Base-by-base conservation (phyloP, 768 basidiomycete genomes). In the Trametes maxima region DNA sequence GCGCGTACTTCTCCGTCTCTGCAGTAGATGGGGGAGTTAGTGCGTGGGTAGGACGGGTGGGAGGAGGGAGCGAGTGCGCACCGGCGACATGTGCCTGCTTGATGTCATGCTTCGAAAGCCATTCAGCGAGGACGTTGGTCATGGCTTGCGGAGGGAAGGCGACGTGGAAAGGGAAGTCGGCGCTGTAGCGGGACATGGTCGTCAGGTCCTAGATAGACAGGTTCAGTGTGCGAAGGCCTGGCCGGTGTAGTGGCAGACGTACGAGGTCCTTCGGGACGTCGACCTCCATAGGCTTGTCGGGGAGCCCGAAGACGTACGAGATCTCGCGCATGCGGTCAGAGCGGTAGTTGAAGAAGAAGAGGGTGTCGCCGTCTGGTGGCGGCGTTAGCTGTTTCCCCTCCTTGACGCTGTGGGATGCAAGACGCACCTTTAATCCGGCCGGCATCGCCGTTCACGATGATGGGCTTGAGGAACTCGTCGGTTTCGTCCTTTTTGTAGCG, bases 1-100 rank as follows among this genome's bases (percentile, higher is more conserved):
- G 95, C 1, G 94, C 94, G 74, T 95, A 98, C 76, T 98, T 96
- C 73, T 96, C 95, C n/a, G 95, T 96, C 74, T 97, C 95, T 84
- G 69, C 1, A 53, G 42, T 7, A 12, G 25, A 21, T 33, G 53
- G 55, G 14, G 37, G 12, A 36, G 22, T 40, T 42, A 22, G 14
- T 36, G 21, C 14, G 52, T 17, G 54, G 11, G n/a, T 17, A 14
- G 8, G n/a, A 1, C 5, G 36, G 21, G 3, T 12, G 45, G 21
- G 21, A 13, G 21, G 5, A 12, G 22, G 14, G 35, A 12, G 19
- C 16, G 10, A 36, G 11, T 13, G 72, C 78, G 50, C 62, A 88
- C 88, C 89, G 56, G 94, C 95, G 55, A 97, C 85, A 70, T 96
- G 95, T 2, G 88, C 88, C 69, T 97, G 95, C 71, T 88, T 92